Evolutionary conservation across 2,329 filamentous ascomycete species (phyloP), one percentile per base, ranked within the genome.

Genomic region (Bisporella sp.): DNA sequence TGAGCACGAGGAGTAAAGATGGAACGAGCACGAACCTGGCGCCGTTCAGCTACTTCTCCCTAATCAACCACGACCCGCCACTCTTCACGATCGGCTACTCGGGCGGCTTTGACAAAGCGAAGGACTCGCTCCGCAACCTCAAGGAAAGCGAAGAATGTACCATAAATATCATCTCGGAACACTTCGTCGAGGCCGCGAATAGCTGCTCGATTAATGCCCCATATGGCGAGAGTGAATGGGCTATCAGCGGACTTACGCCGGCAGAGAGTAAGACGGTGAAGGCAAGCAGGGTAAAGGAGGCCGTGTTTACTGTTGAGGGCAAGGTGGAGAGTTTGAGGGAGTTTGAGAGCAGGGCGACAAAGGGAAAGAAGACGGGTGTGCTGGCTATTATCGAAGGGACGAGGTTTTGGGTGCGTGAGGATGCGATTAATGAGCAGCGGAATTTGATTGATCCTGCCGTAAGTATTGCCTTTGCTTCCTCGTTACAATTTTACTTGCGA

Each of bases 141-240:
- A 62, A 77, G 6, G 85, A 85, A 37, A 82, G 78, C 0, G 71
- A 76, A 43, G 89, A 96, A 71, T 92, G 87, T 69, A 81, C 83
- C 51, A 84, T 96, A 71, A 96, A 93, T 71, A 87, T 96, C 63
- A 87, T 96, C 63, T 82, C 79, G 6, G 90, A 96, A 71, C 79
- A 84, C 64, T 95, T 84, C 64, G 64, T 93, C 62, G 91, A 96
- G 72, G 91, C 91, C 0, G 91, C 90, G 45, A 96, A 96, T 68
- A 75, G 82, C n/a, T 80, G 85, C 3, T 77, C 77, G 45, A 81
- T 95, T 60, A 88, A 96, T 66, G 79, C 88, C 0, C 91, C 91
- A 0, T 82, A 82, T 54, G 88, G 85, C 1, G 71, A 79, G 1
- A 86, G 81, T 1, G 91, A 96, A 69, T 96, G 90, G 89, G 76